Evolutionary conservation across 225 moss, liverwort and hornwort species (phyloP), one percentile per base, ranked within the genome.

Genomic region (Climacium dendroides): DNA sequence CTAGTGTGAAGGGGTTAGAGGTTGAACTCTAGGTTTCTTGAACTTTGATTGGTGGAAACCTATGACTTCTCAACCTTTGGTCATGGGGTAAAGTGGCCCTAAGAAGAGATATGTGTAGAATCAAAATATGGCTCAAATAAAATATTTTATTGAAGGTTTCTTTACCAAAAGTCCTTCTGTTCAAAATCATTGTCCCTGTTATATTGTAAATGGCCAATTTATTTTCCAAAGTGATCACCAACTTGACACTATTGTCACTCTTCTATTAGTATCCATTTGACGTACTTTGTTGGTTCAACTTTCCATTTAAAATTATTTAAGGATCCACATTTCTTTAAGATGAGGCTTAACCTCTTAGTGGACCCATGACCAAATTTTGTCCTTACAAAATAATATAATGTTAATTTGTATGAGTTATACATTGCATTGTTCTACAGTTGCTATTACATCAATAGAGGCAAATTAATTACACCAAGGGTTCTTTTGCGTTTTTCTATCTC

Each of bases 381-480:
- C 15, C 5, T 72, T 28, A 45, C 2, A 18, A 29, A 43, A 3
- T 29, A 47, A 11, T 4, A 47, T 70, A 70, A 70, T 45, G 45
- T 47, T 6, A 9, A 45, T 45, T 47, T 72, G 11, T 29, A 45
- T 10, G 28, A 72, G 28, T 45, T 28, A 10, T 5, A 71, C 28
- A 43, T 1, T 28, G 5, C 3, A 45, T 72, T 11, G 7, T 1
- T 30, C 11, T 30, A 47, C 1, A 0, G 4, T 0, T 47, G 0
- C 11, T 45, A 72, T 72, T 29, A 45, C 4, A 45, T 15, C 29
- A 72, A 17, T 3, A 0, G 5, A 25, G 1, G 10, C 10, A 47
- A 73, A 29, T 17, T 45, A 45, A 45, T 29, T 45, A 9, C n/a
- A n/a, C n/a, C n/a, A n/a, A n/a, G n/a, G n/a, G n/a, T n/a, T n/a